phyloP scores from a whole-genome alignment of 768 basidiomycete species.

The Kwoniella dendrophila region DNA sequence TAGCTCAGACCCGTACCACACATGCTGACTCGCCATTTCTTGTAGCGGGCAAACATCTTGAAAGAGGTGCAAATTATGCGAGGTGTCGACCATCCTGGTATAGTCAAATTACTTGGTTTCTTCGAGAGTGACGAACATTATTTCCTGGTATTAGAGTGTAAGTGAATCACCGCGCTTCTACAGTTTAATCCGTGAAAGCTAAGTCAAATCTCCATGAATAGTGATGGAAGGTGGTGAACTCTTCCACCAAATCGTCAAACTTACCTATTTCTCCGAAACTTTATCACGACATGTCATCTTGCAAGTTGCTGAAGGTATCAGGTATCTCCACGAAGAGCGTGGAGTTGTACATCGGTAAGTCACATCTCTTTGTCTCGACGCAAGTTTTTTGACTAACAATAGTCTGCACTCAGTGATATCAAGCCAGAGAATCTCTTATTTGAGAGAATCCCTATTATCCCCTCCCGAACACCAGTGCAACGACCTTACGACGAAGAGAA shows the following conservation, averaged over 20 bases:
- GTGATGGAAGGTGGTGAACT: constrained; percentile 98
- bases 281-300: constrained; percentile 96
- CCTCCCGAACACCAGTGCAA: constrained; percentile 71
- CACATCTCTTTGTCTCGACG: neutral
- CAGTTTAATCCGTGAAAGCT: neutral
- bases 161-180: constrained; percentile 49
- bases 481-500: constrained; percentile 98
- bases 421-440: constrained; percentile 98
- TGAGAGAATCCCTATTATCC: constrained; percentile 85
- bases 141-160: constrained; percentile 88
- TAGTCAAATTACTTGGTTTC: constrained; percentile 89
- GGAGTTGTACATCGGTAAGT: constrained; percentile 89
- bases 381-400: neutral
- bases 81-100: constrained; percentile 83
- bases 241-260: constrained; percentile 76
- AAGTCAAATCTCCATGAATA: constrained; percentile 48
- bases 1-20: too few relatives aligned
- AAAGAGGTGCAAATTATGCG: constrained; percentile 99
- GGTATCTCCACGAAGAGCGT: constrained; percentile 93
- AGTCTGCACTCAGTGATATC: constrained; percentile 67
- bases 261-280: constrained; percentile 97
- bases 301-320: constrained; percentile 85
- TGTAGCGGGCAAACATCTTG: constrained; percentile 91
- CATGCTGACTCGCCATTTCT: constrained; percentile 14
- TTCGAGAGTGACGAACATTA: constrained; percentile 91